Percentiles rank a stretch among this genome's conserved stretches.
These are phyloP conservation scores for Malus hybrid DNA, from an alignment of 331 rosid genomes.

Conservation along the genomic window DNA sequence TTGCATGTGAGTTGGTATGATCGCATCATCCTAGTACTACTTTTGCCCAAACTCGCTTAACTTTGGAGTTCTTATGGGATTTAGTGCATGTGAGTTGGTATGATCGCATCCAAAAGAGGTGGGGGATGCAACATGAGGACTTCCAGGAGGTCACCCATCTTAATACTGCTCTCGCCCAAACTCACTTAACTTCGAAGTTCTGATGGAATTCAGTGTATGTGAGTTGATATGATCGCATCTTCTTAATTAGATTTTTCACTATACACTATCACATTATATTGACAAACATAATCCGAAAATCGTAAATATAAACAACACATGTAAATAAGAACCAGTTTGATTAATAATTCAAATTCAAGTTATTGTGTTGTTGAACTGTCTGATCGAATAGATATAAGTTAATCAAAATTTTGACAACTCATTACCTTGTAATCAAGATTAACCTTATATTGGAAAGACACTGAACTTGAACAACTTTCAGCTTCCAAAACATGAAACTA, in stretches of 20 bases:
- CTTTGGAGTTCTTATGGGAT: too few relatives aligned
- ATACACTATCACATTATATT: neutral
- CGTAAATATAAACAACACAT: too few relatives aligned
- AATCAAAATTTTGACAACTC: neutral
- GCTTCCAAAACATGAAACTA: neutral
- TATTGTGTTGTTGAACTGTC: neutral
- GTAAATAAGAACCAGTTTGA: neutral
- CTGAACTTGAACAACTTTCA: neutral
- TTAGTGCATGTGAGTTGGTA: too few relatives aligned
- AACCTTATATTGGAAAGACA: neutral
- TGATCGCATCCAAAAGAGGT: too few relatives aligned
- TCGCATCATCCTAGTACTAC: too few relatives aligned
- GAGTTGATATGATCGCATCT: too few relatives aligned
- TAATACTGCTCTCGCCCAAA: too few relatives aligned
- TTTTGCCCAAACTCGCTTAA: too few relatives aligned
- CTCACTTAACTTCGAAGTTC: too few relatives aligned
- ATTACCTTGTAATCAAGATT: neutral
- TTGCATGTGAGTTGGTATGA: too few relatives aligned
- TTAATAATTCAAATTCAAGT: neutral
- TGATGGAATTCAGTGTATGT: too few relatives aligned
- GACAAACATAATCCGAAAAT: neutral
- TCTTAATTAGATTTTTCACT: neutral
- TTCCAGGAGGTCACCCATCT: accelerated
- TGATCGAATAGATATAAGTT: neutral
- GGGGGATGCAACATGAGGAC: too few relatives aligned